These are phyloP conservation scores for Coprinopsis strossmayeri DNA, from an alignment of 768 basidiomycete species.

Conservation along the genomic window DNA sequence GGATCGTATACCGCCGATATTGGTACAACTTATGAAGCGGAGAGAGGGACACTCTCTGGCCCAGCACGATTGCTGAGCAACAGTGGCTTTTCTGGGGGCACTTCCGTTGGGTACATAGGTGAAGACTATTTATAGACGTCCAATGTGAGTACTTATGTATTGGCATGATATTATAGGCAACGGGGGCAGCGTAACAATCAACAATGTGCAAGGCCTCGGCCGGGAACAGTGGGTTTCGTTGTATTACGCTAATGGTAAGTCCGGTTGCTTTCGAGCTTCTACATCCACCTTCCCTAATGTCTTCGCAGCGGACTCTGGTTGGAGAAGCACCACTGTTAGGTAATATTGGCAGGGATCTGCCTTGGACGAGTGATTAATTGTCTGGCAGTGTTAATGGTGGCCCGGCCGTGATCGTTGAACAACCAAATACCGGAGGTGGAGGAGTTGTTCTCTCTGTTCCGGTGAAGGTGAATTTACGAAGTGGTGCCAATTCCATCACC, in stretches of 20 bases:
- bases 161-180: conserved; percentile 30
- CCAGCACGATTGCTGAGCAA: conserved; percentile 36
- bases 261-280: no score
- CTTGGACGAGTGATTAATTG: not conserved
- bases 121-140: conserved; percentile 5
- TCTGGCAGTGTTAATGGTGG: conserved; percentile 50
- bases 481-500: conserved; percentile 46
- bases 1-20: conserved; percentile 44
- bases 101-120: conserved; percentile 52
- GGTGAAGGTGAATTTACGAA: conserved; percentile 42
- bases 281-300: no score
- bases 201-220: conserved; percentile 49
- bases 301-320: conserved; percentile 40
- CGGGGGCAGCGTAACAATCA: conserved; percentile 51
- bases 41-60: conserved; percentile 42
- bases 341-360: conserved; percentile 15
- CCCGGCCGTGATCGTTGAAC: conserved; percentile 42
- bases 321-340: conserved; percentile 58
- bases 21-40: conserved; percentile 53
- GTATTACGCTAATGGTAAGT: conserved; percentile 49
- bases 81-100: conserved; percentile 45
- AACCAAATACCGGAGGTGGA: conserved; percentile 52
- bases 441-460: conserved; percentile 49
- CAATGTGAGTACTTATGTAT: not conserved
- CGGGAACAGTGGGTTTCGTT: conserved; percentile 52